phyloP scores from a whole-genome alignment of 805 yeast genomes.

The Lachancea nothofagi region DNA sequence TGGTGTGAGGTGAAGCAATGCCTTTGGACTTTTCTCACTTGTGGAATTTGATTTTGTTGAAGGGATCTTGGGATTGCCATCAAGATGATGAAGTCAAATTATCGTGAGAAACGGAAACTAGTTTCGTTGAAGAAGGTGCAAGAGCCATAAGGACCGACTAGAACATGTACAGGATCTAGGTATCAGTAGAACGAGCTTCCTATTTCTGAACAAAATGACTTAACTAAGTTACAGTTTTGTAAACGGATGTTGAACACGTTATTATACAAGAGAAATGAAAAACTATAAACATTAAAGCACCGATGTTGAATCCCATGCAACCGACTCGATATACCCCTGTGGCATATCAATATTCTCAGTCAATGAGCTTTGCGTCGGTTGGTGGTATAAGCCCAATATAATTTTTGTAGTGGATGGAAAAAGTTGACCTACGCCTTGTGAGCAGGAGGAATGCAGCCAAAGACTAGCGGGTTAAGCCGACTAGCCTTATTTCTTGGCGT shows the following conservation, averaged over 20 bases:
- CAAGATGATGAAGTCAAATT: too few species aligned
- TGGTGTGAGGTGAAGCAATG: too few species aligned
- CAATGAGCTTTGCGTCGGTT: constrained; percentile 5
- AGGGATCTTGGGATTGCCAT: too few species aligned
- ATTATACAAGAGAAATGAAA: constrained; percentile 20
- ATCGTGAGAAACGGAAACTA: too few species aligned
- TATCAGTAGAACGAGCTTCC: not conserved
- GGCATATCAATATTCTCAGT: not conserved
- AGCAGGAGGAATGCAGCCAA: not conserved
- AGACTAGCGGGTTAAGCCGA: constrained; percentile 9
- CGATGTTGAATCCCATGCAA: constrained; percentile 30
- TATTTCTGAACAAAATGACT: too few species aligned
- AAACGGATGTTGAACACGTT: constrained; percentile 33
- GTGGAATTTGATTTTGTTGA: too few species aligned
- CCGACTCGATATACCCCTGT: constrained; percentile 1
- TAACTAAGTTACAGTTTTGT: not conserved
- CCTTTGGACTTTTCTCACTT: too few species aligned
- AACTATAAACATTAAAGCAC: constrained; percentile 18
- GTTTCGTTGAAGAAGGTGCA: too few species aligned
- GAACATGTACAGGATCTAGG: too few species aligned
- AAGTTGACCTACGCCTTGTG: not conserved
- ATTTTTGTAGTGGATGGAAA: constrained; percentile 6
- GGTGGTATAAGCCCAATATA: constrained; percentile 7
- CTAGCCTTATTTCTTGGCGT: constrained; percentile 27
- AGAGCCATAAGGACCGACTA: too few species aligned